Conservation (phyloP, 2,329 filamentous ascomycete genomes). For the Laburnicola sp. region DNA sequence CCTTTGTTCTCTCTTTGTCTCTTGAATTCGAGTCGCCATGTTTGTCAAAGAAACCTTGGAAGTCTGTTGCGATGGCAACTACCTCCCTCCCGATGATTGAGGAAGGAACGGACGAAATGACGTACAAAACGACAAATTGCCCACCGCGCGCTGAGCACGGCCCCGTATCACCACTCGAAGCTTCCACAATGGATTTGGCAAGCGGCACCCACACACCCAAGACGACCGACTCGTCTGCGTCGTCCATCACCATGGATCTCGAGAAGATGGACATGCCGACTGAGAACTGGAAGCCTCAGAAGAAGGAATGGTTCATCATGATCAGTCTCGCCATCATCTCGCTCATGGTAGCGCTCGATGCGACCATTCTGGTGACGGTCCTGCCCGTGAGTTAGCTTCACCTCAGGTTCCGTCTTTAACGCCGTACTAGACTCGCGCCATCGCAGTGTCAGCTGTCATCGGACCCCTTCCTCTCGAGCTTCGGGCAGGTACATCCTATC, state of each 20-base stretch:
- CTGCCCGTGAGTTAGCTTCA: slow-evolving; percentile 24
- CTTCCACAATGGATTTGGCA: background rate
- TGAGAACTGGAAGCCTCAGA: slow-evolving; percentile 17
- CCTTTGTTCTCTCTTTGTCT: background rate
- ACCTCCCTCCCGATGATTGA: background rate
- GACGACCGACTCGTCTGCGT: background rate
- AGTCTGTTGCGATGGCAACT: background rate
- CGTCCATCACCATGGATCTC: slow-evolving; percentile 1
- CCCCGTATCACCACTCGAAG: background rate
- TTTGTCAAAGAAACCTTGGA: background rate
- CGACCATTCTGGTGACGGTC: slow-evolving; percentile 34
- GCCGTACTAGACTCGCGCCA: too few relatives aligned
- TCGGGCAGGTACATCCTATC: slow-evolving; percentile 71
- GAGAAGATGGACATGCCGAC: slow-evolving; percentile 2
- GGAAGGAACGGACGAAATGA: background rate
- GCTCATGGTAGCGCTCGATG: slow-evolving; percentile 37
- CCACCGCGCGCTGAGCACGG: background rate
- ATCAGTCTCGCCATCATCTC: slow-evolving; percentile 32
- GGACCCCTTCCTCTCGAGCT: too few relatives aligned
- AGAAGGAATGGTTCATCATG: slow-evolving; percentile 29
- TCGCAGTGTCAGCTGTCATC: too few relatives aligned
- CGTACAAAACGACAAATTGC: too few relatives aligned
- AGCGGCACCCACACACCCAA: background rate
- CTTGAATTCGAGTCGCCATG: background rate
- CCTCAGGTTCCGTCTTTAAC: too few relatives aligned